Percentiles rank a stretch among this genome's conserved stretches.
Evolutionary conservation across 805 yeast genomes (phyloP).

Genomic region (Zygosaccharomyces bisporus): DNA sequence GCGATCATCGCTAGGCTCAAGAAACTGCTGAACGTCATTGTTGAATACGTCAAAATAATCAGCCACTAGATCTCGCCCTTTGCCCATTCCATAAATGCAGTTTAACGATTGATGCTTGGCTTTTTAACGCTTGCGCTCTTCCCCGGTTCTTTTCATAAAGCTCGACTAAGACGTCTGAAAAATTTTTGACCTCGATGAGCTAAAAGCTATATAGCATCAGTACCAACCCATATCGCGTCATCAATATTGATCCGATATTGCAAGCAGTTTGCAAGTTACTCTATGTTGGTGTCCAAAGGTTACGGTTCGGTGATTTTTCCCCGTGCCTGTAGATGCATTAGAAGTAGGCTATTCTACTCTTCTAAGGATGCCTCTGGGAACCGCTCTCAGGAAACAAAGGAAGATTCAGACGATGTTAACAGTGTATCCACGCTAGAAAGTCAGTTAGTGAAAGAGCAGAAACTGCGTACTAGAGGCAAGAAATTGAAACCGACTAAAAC

Average conservation of each 20-base stretch:
- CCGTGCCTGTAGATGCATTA: slow-evolving; percentile 1
- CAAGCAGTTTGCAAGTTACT: neutral
- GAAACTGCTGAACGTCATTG: slow-evolving; percentile 21
- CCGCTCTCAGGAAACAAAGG: neutral
- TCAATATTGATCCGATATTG: neutral
- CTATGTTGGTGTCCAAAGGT: slow-evolving; percentile 10
- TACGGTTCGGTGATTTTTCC: slow-evolving; percentile 4
- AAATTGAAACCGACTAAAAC: slow-evolving; percentile 30
- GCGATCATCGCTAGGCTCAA: slow-evolving; percentile 16
- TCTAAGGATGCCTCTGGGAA: neutral
- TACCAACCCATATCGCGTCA: too few relatives aligned
- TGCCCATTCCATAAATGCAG: slow-evolving; percentile 12
- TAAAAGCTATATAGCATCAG: neutral
- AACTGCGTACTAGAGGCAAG: slow-evolving; percentile 25
- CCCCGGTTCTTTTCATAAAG: neutral
- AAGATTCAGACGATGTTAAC: neutral
- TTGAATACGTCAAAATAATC: slow-evolving; percentile 21
- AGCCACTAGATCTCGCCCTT: slow-evolving; percentile 13
- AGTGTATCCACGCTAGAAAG: neutral
- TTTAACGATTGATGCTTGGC: neutral
- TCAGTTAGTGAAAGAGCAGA: neutral
- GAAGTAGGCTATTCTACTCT: slow-evolving; percentile 8
- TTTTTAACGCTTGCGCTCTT: neutral
- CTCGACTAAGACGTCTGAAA: slow-evolving; percentile 2
- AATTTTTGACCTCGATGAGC: slow-evolving; percentile 5